Evolutionary conservation across 192 early-diverging fungal genomes (phyloP).

Genomic region (Paraglomus occultum): DNA sequence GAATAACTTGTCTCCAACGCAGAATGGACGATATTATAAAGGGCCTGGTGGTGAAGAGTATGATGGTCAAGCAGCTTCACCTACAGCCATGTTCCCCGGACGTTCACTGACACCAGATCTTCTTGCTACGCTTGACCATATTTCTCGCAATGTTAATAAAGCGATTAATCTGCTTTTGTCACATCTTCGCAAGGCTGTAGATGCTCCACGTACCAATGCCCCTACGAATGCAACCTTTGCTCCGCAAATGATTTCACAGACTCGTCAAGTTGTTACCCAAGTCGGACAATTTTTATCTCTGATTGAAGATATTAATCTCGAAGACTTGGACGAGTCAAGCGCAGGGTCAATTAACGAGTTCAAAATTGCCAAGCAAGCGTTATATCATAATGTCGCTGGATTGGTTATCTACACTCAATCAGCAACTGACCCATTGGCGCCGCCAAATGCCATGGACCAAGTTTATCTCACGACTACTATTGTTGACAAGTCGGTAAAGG

Average conservation of each 20-base stretch:
- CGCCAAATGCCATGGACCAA: slow-evolving; percentile 50
- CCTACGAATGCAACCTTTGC: slow-evolving; percentile 17
- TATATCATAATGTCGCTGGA: slow-evolving; percentile 65
- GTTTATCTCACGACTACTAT: slow-evolving; percentile 48
- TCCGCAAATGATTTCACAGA: slow-evolving; percentile 39
- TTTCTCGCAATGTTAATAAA: slow-evolving; percentile 35
- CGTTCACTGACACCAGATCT: slow-evolving; percentile 27
- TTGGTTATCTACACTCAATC: slow-evolving; percentile 58
- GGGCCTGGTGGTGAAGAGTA: no score
- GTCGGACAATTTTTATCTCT: slow-evolving; percentile 40
- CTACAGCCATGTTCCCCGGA: background rate
- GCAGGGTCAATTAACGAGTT: slow-evolving; percentile 44
- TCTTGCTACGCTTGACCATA: slow-evolving; percentile 37
- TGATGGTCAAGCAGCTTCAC: background rate
- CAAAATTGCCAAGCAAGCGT: slow-evolving; percentile 55
- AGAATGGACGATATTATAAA: no score
- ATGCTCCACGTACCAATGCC: slow-evolving; percentile 9
- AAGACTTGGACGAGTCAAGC: slow-evolving; percentile 29
- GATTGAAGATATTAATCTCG: slow-evolving; percentile 35
- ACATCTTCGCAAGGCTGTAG: slow-evolving; percentile 35
- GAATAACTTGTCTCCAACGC: slow-evolving; percentile 10
- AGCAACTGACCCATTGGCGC: slow-evolving; percentile 57
- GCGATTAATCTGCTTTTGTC: slow-evolving; percentile 27
- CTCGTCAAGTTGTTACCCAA: slow-evolving; percentile 34
- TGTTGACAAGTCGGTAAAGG: slow-evolving; percentile 55